These are phyloP conservation scores for Colletotrichum sublineola DNA, from an alignment of 2,329 filamentous ascomycete species.

Conservation along the genomic window DNA sequence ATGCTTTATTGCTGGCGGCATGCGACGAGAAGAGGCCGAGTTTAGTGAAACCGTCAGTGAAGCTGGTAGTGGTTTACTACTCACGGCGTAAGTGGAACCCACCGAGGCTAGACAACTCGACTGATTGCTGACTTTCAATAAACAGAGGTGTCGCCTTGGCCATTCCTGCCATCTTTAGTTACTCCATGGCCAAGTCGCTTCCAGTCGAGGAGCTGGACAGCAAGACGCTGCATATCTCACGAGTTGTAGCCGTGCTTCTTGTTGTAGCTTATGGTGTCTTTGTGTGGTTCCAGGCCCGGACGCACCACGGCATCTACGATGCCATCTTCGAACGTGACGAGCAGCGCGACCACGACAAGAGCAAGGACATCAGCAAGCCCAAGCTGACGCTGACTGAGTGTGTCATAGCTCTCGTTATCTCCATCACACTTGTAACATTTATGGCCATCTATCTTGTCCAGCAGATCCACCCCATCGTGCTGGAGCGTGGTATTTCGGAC, in stretches of 20 bases:
- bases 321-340: constrained; percentile 81
- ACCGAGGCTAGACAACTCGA: neutral
- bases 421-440: constrained; percentile 78
- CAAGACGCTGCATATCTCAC: constrained; percentile 75
- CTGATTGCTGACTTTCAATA: constrained; percentile 7
- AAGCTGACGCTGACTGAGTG: constrained; percentile 84
- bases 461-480: constrained; percentile 74
- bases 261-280: constrained; percentile 77
- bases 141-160: constrained; percentile 53
- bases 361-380: constrained; percentile 69
- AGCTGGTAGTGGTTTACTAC: constrained; percentile 80
- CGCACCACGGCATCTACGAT: constrained; percentile 83
- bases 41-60: constrained; percentile 85
- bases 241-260: constrained; percentile 78
- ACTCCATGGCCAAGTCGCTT: constrained; percentile 50
- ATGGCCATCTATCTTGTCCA: constrained; percentile 81
- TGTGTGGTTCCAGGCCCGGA: constrained; percentile 80
- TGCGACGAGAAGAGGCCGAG: constrained; percentile 74
- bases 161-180: constrained; percentile 69
- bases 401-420: constrained; percentile 72
- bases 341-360: constrained; percentile 72
- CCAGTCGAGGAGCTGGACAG: constrained; percentile 56
- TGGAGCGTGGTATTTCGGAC: constrained; percentile 60
- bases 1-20: constrained; percentile 83
- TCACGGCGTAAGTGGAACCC: constrained; percentile 76